Evolutionary conservation across 805 yeast species (phyloP).

Genomic region (Saccharomycopsis lassenensis): DNA sequence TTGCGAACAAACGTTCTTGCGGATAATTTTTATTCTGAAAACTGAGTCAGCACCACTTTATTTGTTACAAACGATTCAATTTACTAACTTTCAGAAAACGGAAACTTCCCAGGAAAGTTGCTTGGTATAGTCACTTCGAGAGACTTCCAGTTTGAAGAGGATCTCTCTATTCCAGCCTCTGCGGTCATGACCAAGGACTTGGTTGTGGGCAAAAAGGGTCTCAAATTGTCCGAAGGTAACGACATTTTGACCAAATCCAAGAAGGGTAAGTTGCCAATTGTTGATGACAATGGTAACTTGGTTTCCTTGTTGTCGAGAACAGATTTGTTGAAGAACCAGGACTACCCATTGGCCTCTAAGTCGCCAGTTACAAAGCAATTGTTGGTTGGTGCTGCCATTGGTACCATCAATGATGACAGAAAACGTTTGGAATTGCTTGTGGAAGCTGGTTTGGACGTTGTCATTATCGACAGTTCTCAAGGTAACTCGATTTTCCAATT

Average conservation of each 20-base stretch:
- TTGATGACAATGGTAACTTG: slow-evolving; percentile 64
- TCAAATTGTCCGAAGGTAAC: slow-evolving; percentile 78
- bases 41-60: background rate
- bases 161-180: slow-evolving; percentile 46
- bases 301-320: slow-evolving; percentile 89
- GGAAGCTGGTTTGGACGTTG: slow-evolving; percentile 95
- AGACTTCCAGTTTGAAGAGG: slow-evolving; percentile 91
- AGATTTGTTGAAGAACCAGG: slow-evolving; percentile 91
- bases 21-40: slow-evolving; percentile 40
- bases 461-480: slow-evolving; percentile 90
- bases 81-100: slow-evolving; percentile 57
- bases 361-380: slow-evolving; percentile 88
- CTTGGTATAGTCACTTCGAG: slow-evolving; percentile 95
- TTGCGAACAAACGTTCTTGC: slow-evolving; percentile 91
- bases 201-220: slow-evolving; percentile 74
- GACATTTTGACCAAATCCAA: slow-evolving; percentile 82
- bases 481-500: slow-evolving; percentile 95
- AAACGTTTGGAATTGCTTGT: slow-evolving; percentile 76
- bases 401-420: slow-evolving; percentile 84
- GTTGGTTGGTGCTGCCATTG: slow-evolving; percentile 97
- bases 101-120: slow-evolving; percentile 78
- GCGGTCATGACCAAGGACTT: slow-evolving; percentile 87
- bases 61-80: too few relatives aligned
- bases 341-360: slow-evolving; percentile 91
- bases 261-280: slow-evolving; percentile 95